A percentile compares a stretch with the other conserved stretches of the same genome.
These are phyloP conservation scores for Phytophthora melonis DNA, from an alignment of 352 stramenopile species.

Conservation along the genomic window DNA sequence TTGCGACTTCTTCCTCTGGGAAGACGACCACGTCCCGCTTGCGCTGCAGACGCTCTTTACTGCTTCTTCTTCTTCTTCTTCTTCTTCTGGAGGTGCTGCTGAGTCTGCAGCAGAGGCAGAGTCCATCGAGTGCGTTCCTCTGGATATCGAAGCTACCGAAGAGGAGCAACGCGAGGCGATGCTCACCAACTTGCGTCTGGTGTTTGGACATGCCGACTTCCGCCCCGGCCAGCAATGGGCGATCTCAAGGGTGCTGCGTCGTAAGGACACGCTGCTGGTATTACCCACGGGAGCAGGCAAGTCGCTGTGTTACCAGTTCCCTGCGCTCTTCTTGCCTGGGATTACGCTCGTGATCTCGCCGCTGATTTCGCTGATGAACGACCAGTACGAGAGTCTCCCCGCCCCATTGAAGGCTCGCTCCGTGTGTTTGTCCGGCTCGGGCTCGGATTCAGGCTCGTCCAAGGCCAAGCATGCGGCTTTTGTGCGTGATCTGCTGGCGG, in stretches of 20 bases:
- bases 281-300: conserved; percentile 98
- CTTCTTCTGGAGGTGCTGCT: background rate
- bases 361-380: conserved; percentile 94
- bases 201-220: conserved; percentile 89
- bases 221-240: conserved; percentile 86
- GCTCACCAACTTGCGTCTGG: conserved; percentile 76
- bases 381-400: conserved; percentile 90
- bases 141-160: conserved; percentile 60
- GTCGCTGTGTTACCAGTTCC: conserved; percentile 98
- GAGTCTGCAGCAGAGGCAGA: conserved; percentile 35
- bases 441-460: conserved; percentile 31
- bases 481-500: conserved; percentile 68
- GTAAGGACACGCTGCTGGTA: conserved; percentile 90
- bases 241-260: conserved; percentile 75
- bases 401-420: conserved; percentile 62
- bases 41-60: conserved; percentile 67
- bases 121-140: conserved; percentile 54
- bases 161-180: conserved; percentile 58
- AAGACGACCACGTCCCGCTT: conserved; percentile 79
- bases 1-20: conserved; percentile 88
- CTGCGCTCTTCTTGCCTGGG: conserved; percentile 80
- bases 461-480: conserved; percentile 77
- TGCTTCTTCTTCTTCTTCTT: conserved; percentile 14
- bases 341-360: conserved; percentile 94
- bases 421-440: conserved; percentile 60